Evolutionary conservation across 1,284 basidiomycete genomes (phyloP).

Genomic region (Pascua sp.): DNA sequence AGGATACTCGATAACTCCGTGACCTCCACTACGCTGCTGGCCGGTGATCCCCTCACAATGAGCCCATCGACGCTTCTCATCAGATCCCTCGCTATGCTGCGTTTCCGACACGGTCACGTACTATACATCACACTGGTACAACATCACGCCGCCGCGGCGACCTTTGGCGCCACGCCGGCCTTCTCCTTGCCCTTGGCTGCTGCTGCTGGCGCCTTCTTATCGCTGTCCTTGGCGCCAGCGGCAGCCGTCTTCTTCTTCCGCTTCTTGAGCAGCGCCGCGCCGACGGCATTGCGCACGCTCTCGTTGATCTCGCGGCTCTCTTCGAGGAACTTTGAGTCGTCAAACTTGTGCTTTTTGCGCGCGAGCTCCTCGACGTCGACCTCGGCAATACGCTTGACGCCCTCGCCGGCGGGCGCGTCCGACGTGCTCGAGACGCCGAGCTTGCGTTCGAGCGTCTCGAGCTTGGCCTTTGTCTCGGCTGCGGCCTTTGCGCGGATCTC

Average conservation of each 20-base stretch:
- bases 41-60: no score
- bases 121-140: constrained; percentile 3
- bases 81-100: no score
- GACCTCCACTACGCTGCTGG: no score
- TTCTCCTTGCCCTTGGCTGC: constrained; percentile 31
- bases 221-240: constrained; percentile 32
- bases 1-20: no score
- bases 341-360: constrained; percentile 81
- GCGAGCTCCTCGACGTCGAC: constrained; percentile 53
- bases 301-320: constrained; percentile 90
- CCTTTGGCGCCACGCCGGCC: constrained; percentile 28
- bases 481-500: constrained; percentile 73
- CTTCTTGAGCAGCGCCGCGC: constrained; percentile 53
- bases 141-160: constrained; percentile 1
- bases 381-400: constrained; percentile 49
- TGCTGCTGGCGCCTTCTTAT: constrained; percentile 15
- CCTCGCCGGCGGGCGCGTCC: constrained; percentile 15
- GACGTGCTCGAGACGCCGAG: constrained; percentile 60
- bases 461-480: constrained; percentile 76
- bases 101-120: background rate
- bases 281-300: constrained; percentile 84
- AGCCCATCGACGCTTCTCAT: no score
- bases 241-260: constrained; percentile 19
- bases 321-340: constrained; percentile 88
- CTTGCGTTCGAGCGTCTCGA: constrained; percentile 77